These are phyloP conservation scores for Pseudopediastrum boryanum DNA, from an alignment of 139 green algal genomes.

Conservation along the genomic window DNA sequence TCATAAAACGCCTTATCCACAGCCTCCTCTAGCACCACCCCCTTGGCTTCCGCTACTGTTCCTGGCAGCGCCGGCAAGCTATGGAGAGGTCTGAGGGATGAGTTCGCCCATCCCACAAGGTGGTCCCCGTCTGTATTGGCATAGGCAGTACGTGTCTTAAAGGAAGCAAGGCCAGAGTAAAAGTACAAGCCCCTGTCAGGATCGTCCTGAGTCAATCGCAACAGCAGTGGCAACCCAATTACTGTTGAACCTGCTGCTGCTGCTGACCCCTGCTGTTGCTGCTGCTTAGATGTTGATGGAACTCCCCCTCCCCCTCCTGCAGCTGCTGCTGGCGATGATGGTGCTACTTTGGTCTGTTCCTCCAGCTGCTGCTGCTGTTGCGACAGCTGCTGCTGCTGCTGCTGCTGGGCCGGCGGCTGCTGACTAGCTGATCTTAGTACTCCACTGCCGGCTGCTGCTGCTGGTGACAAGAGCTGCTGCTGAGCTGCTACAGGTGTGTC, in stretches of 20 bases:
- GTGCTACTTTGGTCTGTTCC: not conserved
- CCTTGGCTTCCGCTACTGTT: conserved; percentile 23
- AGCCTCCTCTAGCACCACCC: conserved; percentile 71
- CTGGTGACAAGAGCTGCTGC: not conserved
- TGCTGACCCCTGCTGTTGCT: not conserved
- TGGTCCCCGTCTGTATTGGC: conserved; percentile 79
- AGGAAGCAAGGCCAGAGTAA: conserved; percentile 65
- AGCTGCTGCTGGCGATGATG: not conserved
- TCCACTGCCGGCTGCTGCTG: conserved; percentile 8
- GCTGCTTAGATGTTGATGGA: not conserved
- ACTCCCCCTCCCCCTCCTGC: not conserved
- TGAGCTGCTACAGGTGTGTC: not conserved
- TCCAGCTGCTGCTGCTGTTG: not conserved
- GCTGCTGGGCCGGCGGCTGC: not conserved
- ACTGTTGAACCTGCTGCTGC: not conserved
- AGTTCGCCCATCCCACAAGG: conserved; percentile 86
- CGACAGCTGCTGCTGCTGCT: not conserved
- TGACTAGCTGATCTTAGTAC: not conserved
- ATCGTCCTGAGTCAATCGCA: conserved; percentile 62
- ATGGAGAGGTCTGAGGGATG: conserved; percentile 60
- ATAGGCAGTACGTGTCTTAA: conserved; percentile 72
- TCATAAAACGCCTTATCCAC: conserved; percentile 25
- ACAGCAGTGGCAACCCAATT: conserved; percentile 45
- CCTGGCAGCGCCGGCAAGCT: conserved; percentile 62
- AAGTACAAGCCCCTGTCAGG: conserved; percentile 55